Evolutionary conservation across 2,329 filamentous ascomycete genomes (phyloP).

Genomic region (Pseudocercospora fijiensis): DNA sequence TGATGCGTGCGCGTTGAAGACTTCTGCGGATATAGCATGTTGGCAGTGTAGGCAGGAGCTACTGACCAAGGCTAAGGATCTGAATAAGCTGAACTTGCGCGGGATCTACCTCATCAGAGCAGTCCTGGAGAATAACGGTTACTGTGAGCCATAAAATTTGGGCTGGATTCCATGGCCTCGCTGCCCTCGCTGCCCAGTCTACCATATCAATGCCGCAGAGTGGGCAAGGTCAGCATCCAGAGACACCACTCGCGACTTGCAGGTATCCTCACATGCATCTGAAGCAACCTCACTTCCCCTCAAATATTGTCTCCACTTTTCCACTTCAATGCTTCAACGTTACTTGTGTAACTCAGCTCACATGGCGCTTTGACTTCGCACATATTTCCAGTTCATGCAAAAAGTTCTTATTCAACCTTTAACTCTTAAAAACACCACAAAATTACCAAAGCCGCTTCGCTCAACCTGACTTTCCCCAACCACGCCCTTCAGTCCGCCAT

Average conservation of each 20-base stretch:
- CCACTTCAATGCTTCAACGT: neutral
- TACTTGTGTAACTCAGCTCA: neutral
- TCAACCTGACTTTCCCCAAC: neutral
- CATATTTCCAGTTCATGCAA: neutral
- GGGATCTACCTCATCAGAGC: too few relatives aligned
- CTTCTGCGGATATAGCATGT: too few relatives aligned
- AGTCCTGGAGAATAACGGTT: too few relatives aligned
- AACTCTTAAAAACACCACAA: neutral
- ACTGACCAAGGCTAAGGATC: too few relatives aligned
- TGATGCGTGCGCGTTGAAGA: too few relatives aligned
- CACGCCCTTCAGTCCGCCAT: neutral
- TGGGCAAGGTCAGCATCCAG: neutral
- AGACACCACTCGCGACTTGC: neutral
- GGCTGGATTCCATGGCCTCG: too few relatives aligned
- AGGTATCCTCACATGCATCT: neutral
- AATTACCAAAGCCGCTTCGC: neutral
- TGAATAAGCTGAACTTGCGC: too few relatives aligned
- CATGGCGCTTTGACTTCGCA: neutral
- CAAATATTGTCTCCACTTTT: neutral
- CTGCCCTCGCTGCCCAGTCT: neutral
- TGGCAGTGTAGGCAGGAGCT: too few relatives aligned
- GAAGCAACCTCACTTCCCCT: neutral
- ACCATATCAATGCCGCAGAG: neutral
- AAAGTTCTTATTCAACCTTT: neutral
- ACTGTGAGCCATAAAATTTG: too few relatives aligned